These are phyloP conservation scores for Fraxinus angustifolia DNA, from an alignment of 305 asterid species.

Conservation along the genomic window DNA sequence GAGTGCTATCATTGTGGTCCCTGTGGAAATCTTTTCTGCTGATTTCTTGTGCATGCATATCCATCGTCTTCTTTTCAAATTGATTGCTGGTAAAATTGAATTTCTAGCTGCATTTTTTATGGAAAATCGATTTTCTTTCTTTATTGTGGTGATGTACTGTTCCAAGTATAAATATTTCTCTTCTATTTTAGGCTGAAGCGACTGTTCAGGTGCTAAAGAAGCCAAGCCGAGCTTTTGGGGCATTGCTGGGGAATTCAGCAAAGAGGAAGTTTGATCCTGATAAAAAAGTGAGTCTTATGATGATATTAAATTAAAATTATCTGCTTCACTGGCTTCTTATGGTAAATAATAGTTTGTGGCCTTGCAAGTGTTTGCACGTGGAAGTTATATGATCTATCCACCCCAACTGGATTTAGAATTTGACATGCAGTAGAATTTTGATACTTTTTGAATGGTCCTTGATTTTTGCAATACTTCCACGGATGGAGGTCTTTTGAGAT, in stretches of 20 bases:
- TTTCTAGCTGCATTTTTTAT: not conserved
- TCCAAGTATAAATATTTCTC: slow-evolving; percentile 1
- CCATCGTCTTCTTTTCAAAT: not conserved
- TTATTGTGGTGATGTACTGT: slow-evolving; percentile 6
- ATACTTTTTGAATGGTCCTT: not conserved
- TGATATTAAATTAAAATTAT: slow-evolving; percentile 8
- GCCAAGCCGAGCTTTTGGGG: slow-evolving; percentile 83
- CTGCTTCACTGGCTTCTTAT: slow-evolving; percentile 8
- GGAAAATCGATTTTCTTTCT: slow-evolving; percentile 1
- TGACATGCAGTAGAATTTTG: not conserved
- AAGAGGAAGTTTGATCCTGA: slow-evolving; percentile 72
- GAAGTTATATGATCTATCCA: slow-evolving; percentile 1
- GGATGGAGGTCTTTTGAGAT: not conserved
- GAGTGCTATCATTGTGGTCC: not conserved
- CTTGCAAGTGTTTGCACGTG: slow-evolving; percentile 10
- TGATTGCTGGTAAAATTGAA: not conserved
- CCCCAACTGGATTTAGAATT: not conserved
- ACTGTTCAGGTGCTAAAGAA: slow-evolving; percentile 69
- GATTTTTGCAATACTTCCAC: not conserved
- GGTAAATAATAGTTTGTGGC: not conserved
- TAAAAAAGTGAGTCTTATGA: slow-evolving; percentile 43
- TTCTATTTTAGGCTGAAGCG: slow-evolving; percentile 49
- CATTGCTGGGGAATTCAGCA: slow-evolving; percentile 63
- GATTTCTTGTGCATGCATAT: not conserved
- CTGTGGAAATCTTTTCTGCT: slow-evolving; percentile 7